Evolutionary conservation across 2,329 filamentous ascomycete genomes (phyloP).

Genomic region (Laburnicola sp.): DNA sequence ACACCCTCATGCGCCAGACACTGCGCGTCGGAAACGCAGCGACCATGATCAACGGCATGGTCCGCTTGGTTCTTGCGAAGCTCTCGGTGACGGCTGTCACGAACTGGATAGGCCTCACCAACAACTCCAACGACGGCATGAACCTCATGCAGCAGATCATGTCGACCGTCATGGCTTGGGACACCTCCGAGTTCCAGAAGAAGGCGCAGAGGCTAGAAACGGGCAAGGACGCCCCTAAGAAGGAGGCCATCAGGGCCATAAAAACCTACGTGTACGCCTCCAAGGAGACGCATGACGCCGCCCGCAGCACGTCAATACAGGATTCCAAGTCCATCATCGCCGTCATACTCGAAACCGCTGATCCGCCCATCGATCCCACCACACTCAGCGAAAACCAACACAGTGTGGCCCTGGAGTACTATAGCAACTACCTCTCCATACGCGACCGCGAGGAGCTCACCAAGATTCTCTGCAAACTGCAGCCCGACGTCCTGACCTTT

Average conservation of each 20-base stretch:
- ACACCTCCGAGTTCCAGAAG: constrained; percentile 70
- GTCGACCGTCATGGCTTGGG: constrained; percentile 72
- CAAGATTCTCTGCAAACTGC: constrained; percentile 66
- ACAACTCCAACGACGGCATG: constrained; percentile 74
- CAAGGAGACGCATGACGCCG: constrained; percentile 61
- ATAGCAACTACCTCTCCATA: constrained; percentile 69
- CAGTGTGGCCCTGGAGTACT: constrained; percentile 67
- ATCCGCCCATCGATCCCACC: constrained; percentile 48
- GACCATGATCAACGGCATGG: constrained; percentile 77
- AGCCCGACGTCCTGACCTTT: constrained; percentile 73
- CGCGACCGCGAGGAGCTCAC: constrained; percentile 74
- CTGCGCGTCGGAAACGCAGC: constrained; percentile 77
- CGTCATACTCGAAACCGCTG: constrained; percentile 62
- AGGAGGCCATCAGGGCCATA: constrained; percentile 64
- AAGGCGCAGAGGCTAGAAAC: constrained; percentile 67
- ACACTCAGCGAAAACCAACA: constrained; percentile 65
- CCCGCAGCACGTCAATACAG: constrained; percentile 59
- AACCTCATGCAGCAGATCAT: constrained; percentile 79
- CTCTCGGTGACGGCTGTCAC: constrained; percentile 72
- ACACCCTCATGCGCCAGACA: constrained; percentile 71
- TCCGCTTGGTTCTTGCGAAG: constrained; percentile 74
- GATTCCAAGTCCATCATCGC: constrained; percentile 65
- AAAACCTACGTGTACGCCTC: constrained; percentile 59
- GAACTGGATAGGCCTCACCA: constrained; percentile 76
- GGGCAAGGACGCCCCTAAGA: constrained; percentile 59